Base-by-base conservation (phyloP, 768 basidiomycete genomes). In the Leccinum sublutescens region DNA sequence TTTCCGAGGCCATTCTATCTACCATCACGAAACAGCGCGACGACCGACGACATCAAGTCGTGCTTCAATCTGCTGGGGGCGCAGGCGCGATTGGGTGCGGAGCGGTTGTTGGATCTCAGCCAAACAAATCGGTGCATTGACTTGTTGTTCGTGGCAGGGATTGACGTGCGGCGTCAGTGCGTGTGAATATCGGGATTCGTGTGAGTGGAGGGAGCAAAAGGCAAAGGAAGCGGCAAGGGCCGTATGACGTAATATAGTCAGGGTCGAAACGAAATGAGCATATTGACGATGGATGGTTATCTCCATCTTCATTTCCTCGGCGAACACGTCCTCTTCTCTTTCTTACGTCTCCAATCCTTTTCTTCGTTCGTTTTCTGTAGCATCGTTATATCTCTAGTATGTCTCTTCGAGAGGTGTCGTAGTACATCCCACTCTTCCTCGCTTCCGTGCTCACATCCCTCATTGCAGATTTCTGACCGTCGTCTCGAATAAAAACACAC, bases 21-120 rank as follows among this genome's bases (percentile, higher is more conserved):
- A 81, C 87, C 5, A 88, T 94, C 61, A 94, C 94, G 14, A 94
- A 93, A 66, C 74, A 98, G n/a, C 84, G 94, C 7, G 91, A 93
- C 71, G 91, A 92, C 62, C 76, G 89, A 54, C 85, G 83, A 25
- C 82, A 88, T 57, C 88, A 93, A 62, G 66, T 86, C 29, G 76
- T 87, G 53, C 71, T 90, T 1, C 87, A 88, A 60, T 84, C 88
- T 0, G 79, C 85, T 3, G 82, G 82, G 12, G 84, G 85, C 3
- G 85, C n/a, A n/a, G n/a, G n/a, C n/a, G n/a, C n/a, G n/a, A n/a
- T n/a, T n/a, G n/a, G n/a, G n/a, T n/a, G n/a, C n/a, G n/a, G n/a
- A n/a, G n/a, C n/a, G n/a, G n/a, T n/a, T n/a, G n/a, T n/a, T 95
- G 0, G 78, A 79, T 2, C 31, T 87, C 21, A 74, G 80, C 48